Evolutionary conservation across 2,329 filamentous ascomycete species (phyloP), one percentile per base, ranked within the genome.

Genomic region (Claviceps purpurea): DNA sequence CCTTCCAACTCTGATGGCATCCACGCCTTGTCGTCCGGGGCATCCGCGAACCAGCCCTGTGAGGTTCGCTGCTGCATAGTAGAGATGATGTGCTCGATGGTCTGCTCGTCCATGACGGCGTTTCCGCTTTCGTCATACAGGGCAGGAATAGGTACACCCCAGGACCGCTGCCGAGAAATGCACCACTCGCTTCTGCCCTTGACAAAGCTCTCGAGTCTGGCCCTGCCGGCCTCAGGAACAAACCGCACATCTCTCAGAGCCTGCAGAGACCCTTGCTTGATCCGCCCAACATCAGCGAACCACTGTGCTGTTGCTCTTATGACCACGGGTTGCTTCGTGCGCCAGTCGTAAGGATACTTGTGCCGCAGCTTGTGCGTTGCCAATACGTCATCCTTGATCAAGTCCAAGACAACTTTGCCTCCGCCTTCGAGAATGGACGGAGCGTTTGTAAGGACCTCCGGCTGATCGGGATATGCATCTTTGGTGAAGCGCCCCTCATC

Each of bases 261-360:
- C 16, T 75, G 67, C 24, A 95, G 70, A 0, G 90, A 87, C 37
- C 79, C 74, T 1, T 79, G 72, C 60, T 94, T 94, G 66, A 97
- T 91, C 49, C 76, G 79, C 14, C 77, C 88, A 2, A 96, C 88
- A 65, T 97, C 88, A 11, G 93, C 89, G 64, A 98, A 98, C 93
- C 93, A 98, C 68, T 98, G 93, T 40, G 90, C 88, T 0, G 94
- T 98, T 3, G 93, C 91, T 57, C 93, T 75, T 38, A 94, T 81
- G 54, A 98, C 89, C 49, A 98, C 84, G 1, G 93, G 93, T 58
- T 86, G 77, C 68, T 97, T 98, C 0, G 91, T 95, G 51, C 93
- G 79, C 93, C 93, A 98, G 68, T 98, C 93, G 59, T 97, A 95
- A 0, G 93, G 93, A 64, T 97, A 97, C 67, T 95, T 97, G 73